A percentile compares a stretch with the other conserved stretches of the same genome.
Conservation (phyloP, 1,284 basidiomycete species). For the Anthracocystis setariae region DNA sequence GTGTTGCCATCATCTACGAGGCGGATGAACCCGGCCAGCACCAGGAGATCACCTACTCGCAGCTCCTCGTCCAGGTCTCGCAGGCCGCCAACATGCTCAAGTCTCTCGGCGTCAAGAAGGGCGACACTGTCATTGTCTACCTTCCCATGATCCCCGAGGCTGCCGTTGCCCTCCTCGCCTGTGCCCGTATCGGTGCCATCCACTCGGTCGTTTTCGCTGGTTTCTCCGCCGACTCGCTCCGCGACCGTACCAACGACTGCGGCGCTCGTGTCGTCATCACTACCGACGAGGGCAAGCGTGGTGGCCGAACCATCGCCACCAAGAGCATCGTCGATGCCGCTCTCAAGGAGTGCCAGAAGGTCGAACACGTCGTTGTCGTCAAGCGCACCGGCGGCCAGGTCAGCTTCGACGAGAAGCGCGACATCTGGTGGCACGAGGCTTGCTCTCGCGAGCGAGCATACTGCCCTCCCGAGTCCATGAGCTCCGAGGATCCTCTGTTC, state of each 20-base stretch:
- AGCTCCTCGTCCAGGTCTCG: slow-evolving; percentile 85
- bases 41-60: slow-evolving; percentile 78
- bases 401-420: slow-evolving; percentile 84
- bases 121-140: slow-evolving; percentile 81
- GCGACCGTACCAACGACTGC: slow-evolving; percentile 93
- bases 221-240: slow-evolving; percentile 94
- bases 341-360: slow-evolving; percentile 82
- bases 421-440: slow-evolving; percentile 98
- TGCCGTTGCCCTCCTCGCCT: slow-evolving; percentile 93
- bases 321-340: slow-evolving; percentile 94
- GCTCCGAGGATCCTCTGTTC: slow-evolving; percentile 92
- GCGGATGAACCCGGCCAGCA: slow-evolving; percentile 92
- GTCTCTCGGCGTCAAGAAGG: slow-evolving; percentile 89
- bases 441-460: slow-evolving; percentile 83
- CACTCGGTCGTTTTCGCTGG: slow-evolving; percentile 99
- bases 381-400: slow-evolving; percentile 85
- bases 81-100: slow-evolving; percentile 91
- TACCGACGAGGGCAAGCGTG: slow-evolving; percentile 91
- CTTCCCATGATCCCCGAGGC: slow-evolving; percentile 73
- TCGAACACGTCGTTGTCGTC: slow-evolving; percentile 91
- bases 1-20: slow-evolving; percentile 97
- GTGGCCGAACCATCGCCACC: slow-evolving; percentile 93
- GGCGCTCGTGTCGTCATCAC: slow-evolving; percentile 90
- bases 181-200: slow-evolving; percentile 94
- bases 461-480: slow-evolving; percentile 87